Evolutionary conservation across 495 filamentous ascomycete species (phyloP).

Genomic region (Aspergillus biplanus): DNA sequence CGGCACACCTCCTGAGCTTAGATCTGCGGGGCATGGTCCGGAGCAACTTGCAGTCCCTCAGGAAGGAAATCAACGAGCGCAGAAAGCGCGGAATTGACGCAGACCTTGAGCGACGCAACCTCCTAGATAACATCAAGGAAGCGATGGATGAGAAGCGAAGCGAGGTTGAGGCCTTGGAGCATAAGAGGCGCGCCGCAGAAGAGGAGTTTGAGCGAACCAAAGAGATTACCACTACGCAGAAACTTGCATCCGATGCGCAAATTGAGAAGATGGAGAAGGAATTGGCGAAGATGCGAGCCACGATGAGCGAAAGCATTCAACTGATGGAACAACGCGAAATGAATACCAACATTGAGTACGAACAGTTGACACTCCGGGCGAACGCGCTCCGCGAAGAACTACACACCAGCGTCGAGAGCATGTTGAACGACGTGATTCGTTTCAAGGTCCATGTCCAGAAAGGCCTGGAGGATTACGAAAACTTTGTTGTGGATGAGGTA

Average conservation of each 20-base stretch:
- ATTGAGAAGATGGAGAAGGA: slow-evolving; percentile 99
- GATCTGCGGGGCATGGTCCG: slow-evolving; percentile 84
- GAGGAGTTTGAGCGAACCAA: slow-evolving; percentile 94
- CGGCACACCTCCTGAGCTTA: slow-evolving; percentile 80
- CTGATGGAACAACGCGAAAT: slow-evolving; percentile 94
- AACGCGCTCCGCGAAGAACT: slow-evolving; percentile 88
- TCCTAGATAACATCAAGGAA: slow-evolving; percentile 90
- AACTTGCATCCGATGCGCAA: slow-evolving; percentile 83
- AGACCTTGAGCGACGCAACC: slow-evolving; percentile 87
- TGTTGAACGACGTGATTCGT: slow-evolving; percentile 95
- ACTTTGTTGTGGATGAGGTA: slow-evolving; percentile 87
- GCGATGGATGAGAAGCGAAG: slow-evolving; percentile 90
- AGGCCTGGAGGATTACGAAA: slow-evolving; percentile 88
- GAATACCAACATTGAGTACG: slow-evolving; percentile 96
- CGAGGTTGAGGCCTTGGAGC: slow-evolving; percentile 90
- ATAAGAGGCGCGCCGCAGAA: slow-evolving; percentile 79
- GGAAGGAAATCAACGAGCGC: slow-evolving; percentile 87
- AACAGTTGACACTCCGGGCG: slow-evolving; percentile 82
- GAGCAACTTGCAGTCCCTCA: slow-evolving; percentile 71
- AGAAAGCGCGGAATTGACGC: slow-evolving; percentile 79
- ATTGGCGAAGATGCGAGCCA: slow-evolving; percentile 84
- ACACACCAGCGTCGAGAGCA: slow-evolving; percentile 92
- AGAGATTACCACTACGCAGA: slow-evolving; percentile 85
- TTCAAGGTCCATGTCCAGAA: slow-evolving; percentile 98
- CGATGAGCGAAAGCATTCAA: slow-evolving; percentile 85